A percentile compares a stretch with the other conserved stretches of the same genome.
phyloP scores from a whole-genome alignment of 768 basidiomycete genomes.

The Boletus bicolor region DNA sequence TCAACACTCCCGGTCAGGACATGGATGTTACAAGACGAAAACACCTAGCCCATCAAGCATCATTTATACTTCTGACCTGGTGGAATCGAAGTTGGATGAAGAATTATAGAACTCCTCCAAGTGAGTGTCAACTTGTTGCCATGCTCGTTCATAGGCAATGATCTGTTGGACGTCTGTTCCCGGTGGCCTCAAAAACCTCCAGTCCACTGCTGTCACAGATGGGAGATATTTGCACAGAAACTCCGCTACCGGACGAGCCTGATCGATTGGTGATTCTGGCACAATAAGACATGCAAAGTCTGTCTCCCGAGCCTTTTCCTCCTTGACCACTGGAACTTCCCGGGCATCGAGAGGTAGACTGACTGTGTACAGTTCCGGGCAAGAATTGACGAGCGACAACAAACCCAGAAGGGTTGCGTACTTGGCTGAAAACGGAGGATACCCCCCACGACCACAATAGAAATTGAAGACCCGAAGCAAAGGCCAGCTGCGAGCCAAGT shows the following conservation, averaged over 20 bases:
- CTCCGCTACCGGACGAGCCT: slow-evolving; percentile 8
- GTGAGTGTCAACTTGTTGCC: neutral
- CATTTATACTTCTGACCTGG: no score
- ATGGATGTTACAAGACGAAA: neutral
- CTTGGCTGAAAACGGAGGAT: slow-evolving; percentile 5
- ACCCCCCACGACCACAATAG: slow-evolving; percentile 3
- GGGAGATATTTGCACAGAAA: slow-evolving; percentile 9
- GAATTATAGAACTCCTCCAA: neutral
- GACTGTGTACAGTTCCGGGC: neutral
- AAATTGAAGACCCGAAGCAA: neutral
- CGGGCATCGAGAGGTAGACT: slow-evolving; percentile 11
- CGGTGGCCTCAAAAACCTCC: neutral
- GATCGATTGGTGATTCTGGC: slow-evolving; percentile 13
- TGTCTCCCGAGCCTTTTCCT: neutral
- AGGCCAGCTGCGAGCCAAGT: slow-evolving; percentile 10
- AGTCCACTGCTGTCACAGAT: neutral
- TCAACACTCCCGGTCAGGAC: neutral
- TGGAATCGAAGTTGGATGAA: neutral
- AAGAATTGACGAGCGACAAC: slow-evolving; percentile 1
- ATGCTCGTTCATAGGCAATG: neutral
- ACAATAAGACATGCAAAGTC: neutral
- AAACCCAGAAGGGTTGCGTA: slow-evolving; percentile 8
- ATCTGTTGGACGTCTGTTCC: neutral
- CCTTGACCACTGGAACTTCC: slow-evolving; percentile 4
- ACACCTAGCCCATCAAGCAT: neutral